Evolutionary conservation across 2,329 filamentous ascomycete species (phyloP).

Genomic region (Dactylellina parvicollis): DNA sequence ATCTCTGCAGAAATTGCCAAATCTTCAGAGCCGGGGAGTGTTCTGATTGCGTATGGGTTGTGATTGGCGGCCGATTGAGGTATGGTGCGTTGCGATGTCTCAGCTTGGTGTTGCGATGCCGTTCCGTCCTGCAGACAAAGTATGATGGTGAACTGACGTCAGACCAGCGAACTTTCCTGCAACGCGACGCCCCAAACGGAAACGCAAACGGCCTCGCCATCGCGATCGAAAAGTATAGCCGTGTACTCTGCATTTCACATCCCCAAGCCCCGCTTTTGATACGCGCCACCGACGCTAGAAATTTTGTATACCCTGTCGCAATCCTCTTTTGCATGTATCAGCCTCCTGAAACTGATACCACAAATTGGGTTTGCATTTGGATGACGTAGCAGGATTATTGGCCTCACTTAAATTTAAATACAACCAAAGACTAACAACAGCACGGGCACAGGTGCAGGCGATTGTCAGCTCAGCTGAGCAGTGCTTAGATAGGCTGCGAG

Average conservation of each 20-base stretch:
- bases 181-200: constrained; percentile 5
- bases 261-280: neutral
- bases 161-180: constrained; percentile 25
- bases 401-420: constrained; percentile 37
- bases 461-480: neutral
- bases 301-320: neutral
- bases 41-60: constrained; percentile 38
- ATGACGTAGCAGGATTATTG: constrained; percentile 29
- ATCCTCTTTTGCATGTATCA: neutral
- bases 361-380: neutral
- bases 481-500: neutral
- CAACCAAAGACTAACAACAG: too few species aligned
- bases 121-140: neutral
- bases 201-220: neutral
- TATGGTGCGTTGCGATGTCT: constrained; percentile 23
- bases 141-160: constrained; percentile 53
- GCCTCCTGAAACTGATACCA: neutral
- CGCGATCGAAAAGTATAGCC: too few species aligned
- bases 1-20: neutral
- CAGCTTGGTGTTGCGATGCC: constrained; percentile 10
- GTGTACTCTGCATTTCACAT: neutral
- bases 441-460: neutral
- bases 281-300: constrained; percentile 3
- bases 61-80: constrained; percentile 10
- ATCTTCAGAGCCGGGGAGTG: neutral